Evolutionary conservation across 192 early-diverging fungal species (phyloP).

Genomic region (Allomyces macrogynus): DNA sequence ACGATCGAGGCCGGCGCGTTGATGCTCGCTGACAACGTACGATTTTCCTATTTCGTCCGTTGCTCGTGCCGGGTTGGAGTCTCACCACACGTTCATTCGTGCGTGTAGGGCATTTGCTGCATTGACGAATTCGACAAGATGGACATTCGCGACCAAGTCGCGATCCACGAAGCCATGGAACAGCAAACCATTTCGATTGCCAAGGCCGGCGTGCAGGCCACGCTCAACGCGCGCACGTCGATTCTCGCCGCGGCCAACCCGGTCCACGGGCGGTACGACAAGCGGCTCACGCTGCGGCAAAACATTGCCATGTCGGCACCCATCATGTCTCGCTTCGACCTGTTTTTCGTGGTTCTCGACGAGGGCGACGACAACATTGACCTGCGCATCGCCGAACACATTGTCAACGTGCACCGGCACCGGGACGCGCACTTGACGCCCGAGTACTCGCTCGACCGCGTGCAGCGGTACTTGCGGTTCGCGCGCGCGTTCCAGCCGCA

Average conservation of each 20-base stretch:
- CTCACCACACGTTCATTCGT: too few species aligned
- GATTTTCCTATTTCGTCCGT: too few species aligned
- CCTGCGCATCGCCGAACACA: slow-evolving; percentile 73
- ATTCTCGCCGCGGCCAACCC: slow-evolving; percentile 97
- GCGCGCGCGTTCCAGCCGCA: slow-evolving; percentile 75
- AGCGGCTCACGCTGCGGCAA: slow-evolving; percentile 63
- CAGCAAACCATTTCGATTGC: slow-evolving; percentile 96
- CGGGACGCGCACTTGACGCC: slow-evolving; percentile 21
- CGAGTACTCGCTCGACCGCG: slow-evolving; percentile 47
- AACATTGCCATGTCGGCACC: slow-evolving; percentile 95
- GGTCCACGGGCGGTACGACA: slow-evolving; percentile 71
- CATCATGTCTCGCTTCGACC: slow-evolving; percentile 88
- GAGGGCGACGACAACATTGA: slow-evolving; percentile 69
- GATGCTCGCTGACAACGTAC: slow-evolving; percentile 75
- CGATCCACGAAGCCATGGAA: slow-evolving; percentile 99
- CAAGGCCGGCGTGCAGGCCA: slow-evolving; percentile 97
- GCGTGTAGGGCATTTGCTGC: slow-evolving; percentile 59
- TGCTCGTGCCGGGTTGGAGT: too few species aligned
- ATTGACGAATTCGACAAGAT: slow-evolving; percentile 99
- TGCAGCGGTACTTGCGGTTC: slow-evolving; percentile 71
- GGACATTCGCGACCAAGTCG: slow-evolving; percentile 88
- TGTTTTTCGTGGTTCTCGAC: slow-evolving; percentile 90
- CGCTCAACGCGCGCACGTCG: slow-evolving; percentile 86
- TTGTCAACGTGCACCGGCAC: slow-evolving; percentile 86
- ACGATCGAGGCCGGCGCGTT: slow-evolving; percentile 93